Percentiles rank a stretch among this genome's conserved stretches.
These are phyloP conservation scores for Phytophthora megakarya DNA, from an alignment of 352 stramenopile genomes.

Conservation along the genomic window DNA sequence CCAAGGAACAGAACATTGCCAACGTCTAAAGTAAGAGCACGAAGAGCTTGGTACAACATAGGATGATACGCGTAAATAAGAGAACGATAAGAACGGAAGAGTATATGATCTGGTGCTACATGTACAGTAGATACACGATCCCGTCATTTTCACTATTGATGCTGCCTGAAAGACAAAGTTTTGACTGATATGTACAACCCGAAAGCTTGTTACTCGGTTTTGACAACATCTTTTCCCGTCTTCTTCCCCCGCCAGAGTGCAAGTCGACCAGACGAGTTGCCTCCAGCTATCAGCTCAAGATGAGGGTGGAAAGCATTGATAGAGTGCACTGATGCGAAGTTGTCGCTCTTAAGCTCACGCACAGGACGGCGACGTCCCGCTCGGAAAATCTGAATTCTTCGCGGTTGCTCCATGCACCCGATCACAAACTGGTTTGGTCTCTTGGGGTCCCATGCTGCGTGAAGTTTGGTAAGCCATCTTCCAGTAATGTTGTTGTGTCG, in stretches of 20 bases:
- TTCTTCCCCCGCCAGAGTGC: conserved; percentile 59
- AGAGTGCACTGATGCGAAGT: conserved; percentile 84
- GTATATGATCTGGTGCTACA: conserved; percentile 10
- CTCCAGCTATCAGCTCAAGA: conserved; percentile 66
- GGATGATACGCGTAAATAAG: conserved; percentile 9
- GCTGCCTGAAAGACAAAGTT: background rate
- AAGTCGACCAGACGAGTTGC: conserved; percentile 78
- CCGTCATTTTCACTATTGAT: background rate
- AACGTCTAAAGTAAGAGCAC: conserved; percentile 16
- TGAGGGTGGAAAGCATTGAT: conserved; percentile 88
- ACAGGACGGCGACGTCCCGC: conserved; percentile 68
- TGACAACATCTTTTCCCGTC: conserved; percentile 21
- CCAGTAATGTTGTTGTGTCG: conserved; percentile 87
- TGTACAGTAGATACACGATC: background rate
- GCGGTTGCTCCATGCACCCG: conserved; percentile 81
- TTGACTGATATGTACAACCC: background rate
- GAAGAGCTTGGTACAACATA: conserved; percentile 17
- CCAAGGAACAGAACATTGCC: conserved; percentile 46
- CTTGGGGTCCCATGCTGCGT: conserved; percentile 83
- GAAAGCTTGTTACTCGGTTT: conserved; percentile 15
- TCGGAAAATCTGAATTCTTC: conserved; percentile 83
- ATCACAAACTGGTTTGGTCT: conserved; percentile 76
- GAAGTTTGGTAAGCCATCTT: conserved; percentile 88
- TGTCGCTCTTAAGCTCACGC: conserved; percentile 68
- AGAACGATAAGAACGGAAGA: conserved; percentile 18